Evolutionary conservation across 2,329 filamentous ascomycete genomes (phyloP).

Genomic region (Trichoderma sp.): DNA sequence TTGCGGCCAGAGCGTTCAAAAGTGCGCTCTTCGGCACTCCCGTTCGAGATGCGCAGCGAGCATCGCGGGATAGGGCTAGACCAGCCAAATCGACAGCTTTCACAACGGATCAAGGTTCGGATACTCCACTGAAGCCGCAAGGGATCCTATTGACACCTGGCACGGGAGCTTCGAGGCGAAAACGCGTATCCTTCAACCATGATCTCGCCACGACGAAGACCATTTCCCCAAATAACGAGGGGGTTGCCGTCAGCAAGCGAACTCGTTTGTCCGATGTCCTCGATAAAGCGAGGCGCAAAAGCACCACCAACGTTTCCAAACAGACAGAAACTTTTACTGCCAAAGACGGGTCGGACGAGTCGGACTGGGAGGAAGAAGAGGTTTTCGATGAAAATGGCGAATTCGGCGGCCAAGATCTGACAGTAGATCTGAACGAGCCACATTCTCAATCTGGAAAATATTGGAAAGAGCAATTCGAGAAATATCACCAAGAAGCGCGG

Average conservation of each 20-base stretch:
- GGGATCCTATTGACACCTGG: constrained; percentile 69
- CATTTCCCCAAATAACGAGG: constrained; percentile 27
- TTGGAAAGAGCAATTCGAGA: constrained; percentile 79
- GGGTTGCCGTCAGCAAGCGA: constrained; percentile 38
- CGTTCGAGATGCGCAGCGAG: constrained; percentile 45
- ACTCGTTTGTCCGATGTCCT: constrained; percentile 52
- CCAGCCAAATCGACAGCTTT: constrained; percentile 22
- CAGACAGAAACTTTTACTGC: constrained; percentile 27
- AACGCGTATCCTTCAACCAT: constrained; percentile 67
- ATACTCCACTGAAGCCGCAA: constrained; percentile 55
- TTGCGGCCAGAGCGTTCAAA: constrained; percentile 67
- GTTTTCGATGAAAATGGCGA: constrained; percentile 51
- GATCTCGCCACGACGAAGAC: constrained; percentile 47
- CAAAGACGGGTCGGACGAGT: constrained; percentile 45
- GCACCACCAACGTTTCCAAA: constrained; percentile 38
- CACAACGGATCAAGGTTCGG: constrained; percentile 38
- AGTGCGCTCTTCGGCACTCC: constrained; percentile 67
- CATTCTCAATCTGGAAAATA: constrained; percentile 75
- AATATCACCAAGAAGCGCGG: constrained; percentile 72
- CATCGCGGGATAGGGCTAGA: constrained; percentile 35
- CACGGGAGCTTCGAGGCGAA: constrained; percentile 62
- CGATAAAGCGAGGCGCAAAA: constrained; percentile 46
- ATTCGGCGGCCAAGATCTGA: constrained; percentile 58
- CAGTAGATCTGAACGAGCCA: constrained; percentile 72
- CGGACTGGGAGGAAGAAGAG: constrained; percentile 63